Evolutionary conservation across 306 rosid genomes (phyloP).

Genomic region (Delonix regia): DNA sequence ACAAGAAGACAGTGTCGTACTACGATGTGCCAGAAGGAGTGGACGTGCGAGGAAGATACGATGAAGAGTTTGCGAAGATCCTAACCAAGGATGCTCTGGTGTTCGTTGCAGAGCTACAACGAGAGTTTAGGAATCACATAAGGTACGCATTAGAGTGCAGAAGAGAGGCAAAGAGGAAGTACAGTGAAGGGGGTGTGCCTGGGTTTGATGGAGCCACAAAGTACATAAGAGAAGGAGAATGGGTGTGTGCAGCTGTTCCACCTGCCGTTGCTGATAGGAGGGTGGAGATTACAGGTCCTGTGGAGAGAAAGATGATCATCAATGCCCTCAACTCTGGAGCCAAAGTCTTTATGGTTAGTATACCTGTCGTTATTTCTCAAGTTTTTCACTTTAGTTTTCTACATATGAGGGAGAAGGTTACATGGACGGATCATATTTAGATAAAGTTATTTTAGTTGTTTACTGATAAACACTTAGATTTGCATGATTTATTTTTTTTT

Average conservation of each 20-base stretch:
- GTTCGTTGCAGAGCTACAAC: conserved; percentile 74
- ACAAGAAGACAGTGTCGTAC: conserved; percentile 16
- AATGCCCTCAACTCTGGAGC: conserved; percentile 97
- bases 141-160: conserved; percentile 78
- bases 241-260: conserved; percentile 77
- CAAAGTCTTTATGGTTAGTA: conserved; percentile 82
- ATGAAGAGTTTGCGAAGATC: conserved; percentile 64
- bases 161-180: conserved; percentile 68
- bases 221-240: conserved; percentile 63
- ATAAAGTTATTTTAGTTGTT: no score
- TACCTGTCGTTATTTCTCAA: no score
- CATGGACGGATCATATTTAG: no score
- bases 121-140: conserved; percentile 70
- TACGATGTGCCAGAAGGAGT: conserved; percentile 79
- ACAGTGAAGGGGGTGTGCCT: conserved; percentile 70
- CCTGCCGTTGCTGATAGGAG: conserved; percentile 72
- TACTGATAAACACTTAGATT: no score
- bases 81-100: conserved; percentile 74
- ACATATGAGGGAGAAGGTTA: no score
- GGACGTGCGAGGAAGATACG: conserved; percentile 75
- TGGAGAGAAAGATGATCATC: conserved; percentile 87
- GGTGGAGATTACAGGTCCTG: conserved; percentile 94
- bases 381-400: neutral
- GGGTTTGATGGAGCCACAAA: conserved; percentile 78
- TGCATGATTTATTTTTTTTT: no score